A percentile compares a stretch with the other conserved stretches of the same genome.
phyloP scores from a whole-genome alignment of 345 rosid species.

The Salix caprea region DNA sequence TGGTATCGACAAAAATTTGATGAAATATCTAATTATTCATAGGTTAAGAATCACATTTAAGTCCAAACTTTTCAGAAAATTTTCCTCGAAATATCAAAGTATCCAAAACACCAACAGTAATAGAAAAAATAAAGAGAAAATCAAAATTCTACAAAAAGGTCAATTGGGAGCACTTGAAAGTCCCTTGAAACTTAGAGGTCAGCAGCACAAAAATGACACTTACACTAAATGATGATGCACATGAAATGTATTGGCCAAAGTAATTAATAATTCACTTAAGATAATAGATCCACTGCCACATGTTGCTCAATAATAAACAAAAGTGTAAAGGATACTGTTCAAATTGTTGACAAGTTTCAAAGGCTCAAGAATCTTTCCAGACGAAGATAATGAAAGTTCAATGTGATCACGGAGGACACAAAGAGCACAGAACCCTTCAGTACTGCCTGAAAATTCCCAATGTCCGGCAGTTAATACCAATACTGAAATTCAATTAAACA shows the following conservation, averaged over 20 bases:
- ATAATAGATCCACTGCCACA: background rate
- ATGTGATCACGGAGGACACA: slow-evolving; percentile 51
- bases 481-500: background rate
- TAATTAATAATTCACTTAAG: background rate
- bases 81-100: background rate
- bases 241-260: background rate
- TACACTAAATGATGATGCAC: background rate
- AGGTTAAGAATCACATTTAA: slow-evolving; percentile 37
- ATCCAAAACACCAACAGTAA: background rate
- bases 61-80: background rate
- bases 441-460: slow-evolving; percentile 42
- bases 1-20: slow-evolving; percentile 48
- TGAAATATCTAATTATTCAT: slow-evolving; percentile 43
- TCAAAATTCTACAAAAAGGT: background rate
- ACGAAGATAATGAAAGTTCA: slow-evolving; percentile 39
- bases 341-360: slow-evolving; percentile 45
- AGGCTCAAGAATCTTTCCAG: slow-evolving; percentile 49
- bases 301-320: background rate
- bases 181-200: background rate
- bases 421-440: slow-evolving; percentile 52
- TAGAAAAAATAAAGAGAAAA: background rate
- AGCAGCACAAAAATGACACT: background rate
- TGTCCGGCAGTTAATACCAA: slow-evolving; percentile 10
- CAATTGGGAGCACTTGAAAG: background rate
- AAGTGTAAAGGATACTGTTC: slow-evolving; percentile 52